Base-by-base conservation (phyloP, 495 filamentous ascomycete genomes). In the Daldinia decipiens region DNA sequence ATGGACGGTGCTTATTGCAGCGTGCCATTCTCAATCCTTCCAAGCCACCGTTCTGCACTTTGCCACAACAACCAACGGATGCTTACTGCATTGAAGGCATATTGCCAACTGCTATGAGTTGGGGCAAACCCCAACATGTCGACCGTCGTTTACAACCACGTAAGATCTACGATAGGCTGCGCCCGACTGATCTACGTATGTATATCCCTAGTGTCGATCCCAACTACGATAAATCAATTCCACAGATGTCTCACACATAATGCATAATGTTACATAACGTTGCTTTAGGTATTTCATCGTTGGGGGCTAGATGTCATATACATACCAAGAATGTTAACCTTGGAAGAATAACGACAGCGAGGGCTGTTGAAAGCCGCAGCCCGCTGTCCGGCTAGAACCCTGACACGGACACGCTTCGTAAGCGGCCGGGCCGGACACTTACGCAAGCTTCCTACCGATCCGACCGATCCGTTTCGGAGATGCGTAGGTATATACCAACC, bases 11-110 rank as follows among this genome's bases (percentile, higher is more conserved):
- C 32, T 59, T 32, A 67, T 63, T 68, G 47, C 56, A 72, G 64
- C 64, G 54, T 72, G 34, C 21, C 70, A 72, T 68, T 58, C 43
- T 32, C 52, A 50, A 66, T 73, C 70, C 70, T 73, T 65, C 57
- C 32, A 55, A 61, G 60, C 64, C 65, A 57, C 36, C 57, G 17
- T 38, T 21, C 34, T 68, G 62, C 70, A 62, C 53, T 62, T 62
- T 62, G 43, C 65, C 70, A 72, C 61, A 65, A 60, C 11, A 52
- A 38, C 56, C 29, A 19, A 19, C 54, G 57, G 60, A 24, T 65
- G 70, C 70, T 65, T 68, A 65, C 65, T 68, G 60, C 61, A 52
- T 68, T 34, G 45, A 11, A 64, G 43, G 39, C 39, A 24, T 64
- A 59, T 39, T 63, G 63, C 50, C 55, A 55, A 60, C 60, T 34